phyloP scores from a whole-genome alignment of 345 rosid species.

The Ailanthus altissimus region DNA sequence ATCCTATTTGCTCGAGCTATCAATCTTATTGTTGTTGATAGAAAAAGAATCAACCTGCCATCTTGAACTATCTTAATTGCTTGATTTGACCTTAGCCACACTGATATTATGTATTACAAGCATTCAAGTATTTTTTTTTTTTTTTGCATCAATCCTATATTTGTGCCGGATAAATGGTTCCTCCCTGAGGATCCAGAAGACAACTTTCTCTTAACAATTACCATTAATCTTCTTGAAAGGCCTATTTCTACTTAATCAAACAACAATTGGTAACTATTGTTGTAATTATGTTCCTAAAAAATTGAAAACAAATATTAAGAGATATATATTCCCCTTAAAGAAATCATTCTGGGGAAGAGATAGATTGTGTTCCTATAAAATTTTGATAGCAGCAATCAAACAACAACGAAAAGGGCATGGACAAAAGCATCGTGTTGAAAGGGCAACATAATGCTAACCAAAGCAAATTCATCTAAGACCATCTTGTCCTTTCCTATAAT shows the following conservation, averaged over 20 bases:
- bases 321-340: constrained; percentile 5
- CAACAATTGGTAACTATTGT: constrained; percentile 11
- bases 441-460: not conserved
- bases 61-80: too few species aligned
- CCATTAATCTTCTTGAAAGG: not conserved
- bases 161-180: too few species aligned
- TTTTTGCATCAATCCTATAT: too few species aligned
- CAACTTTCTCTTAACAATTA: not conserved
- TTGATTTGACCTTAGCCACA: too few species aligned
- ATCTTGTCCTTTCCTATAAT: not conserved
- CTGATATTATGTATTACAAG: too few species aligned
- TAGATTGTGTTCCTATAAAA: not conserved
- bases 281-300: too few species aligned
- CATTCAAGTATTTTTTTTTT: too few species aligned
- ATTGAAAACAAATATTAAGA: not conserved
- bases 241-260: not conserved
- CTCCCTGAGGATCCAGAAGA: too few species aligned
- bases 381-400: not conserved
- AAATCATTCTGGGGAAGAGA: not conserved
- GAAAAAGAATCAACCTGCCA: too few species aligned
- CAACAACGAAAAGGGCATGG: not conserved
- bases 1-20: too few species aligned
- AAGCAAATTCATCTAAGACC: constrained; percentile 12
- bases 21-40: too few species aligned
- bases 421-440: constrained; percentile 6